Conservation (phyloP, 176 grass and related monocot genomes). For the Phoenix dactylifera region DNA sequence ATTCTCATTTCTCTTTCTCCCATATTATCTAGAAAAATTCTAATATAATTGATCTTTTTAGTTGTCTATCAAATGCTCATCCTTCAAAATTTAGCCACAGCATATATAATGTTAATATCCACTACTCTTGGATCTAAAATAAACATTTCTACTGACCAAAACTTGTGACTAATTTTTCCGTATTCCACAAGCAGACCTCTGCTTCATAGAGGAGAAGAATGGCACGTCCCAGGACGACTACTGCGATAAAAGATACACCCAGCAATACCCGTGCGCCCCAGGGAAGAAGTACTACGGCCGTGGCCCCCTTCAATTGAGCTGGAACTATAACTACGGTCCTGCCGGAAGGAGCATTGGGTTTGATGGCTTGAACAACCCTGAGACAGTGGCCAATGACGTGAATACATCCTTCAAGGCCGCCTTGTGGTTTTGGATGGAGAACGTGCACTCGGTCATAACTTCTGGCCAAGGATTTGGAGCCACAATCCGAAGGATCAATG, state of each 20-base stretch:
- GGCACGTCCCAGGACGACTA: too few species aligned
- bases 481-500: background rate
- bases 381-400: background rate
- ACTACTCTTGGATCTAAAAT: too few species aligned
- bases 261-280: background rate
- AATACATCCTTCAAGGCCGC: constrained; percentile 4
- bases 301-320: background rate
- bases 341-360: background rate
- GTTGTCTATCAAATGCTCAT: too few species aligned
- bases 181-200: too few species aligned
- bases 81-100: too few species aligned
- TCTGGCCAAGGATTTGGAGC: background rate
- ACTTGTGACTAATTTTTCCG: too few species aligned
- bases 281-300: constrained; percentile 4
- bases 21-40: too few species aligned
- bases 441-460: background rate
- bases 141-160: too few species aligned
- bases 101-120: too few species aligned
- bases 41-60: too few species aligned
- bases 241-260: background rate
- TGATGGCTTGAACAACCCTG: background rate
- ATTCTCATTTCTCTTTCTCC: too few species aligned
- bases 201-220: too few species aligned
- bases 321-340: constrained; percentile 8
- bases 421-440: background rate